Percentiles rank a stretch among this genome's conserved stretches.
These are phyloP conservation scores for Oryza officinalis DNA, from an alignment of 176 grass and related monocot species.

Conservation along the genomic window DNA sequence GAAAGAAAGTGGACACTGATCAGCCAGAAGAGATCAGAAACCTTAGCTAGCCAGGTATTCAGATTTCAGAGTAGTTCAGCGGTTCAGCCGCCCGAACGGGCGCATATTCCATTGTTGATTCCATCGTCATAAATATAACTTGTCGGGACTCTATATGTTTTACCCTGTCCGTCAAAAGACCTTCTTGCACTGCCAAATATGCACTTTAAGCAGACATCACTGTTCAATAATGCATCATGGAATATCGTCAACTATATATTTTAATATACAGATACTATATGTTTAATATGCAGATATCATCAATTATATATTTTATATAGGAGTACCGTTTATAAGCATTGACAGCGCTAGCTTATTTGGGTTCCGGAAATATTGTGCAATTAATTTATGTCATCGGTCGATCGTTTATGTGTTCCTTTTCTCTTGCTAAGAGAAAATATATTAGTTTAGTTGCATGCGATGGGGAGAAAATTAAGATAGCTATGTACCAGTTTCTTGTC, in stretches of 20 bases:
- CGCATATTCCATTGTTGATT: neutral
- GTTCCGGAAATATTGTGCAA: neutral
- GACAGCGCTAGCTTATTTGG: neutral
- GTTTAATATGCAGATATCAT: too few relatives aligned
- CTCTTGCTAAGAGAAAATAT: neutral
- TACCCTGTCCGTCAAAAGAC: slow-evolving; percentile 10
- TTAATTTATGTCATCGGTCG: neutral
- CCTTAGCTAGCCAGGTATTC: neutral
- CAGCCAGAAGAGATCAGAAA: neutral
- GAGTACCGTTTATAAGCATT: too few relatives aligned
- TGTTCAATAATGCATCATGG: neutral
- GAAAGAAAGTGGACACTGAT: slow-evolving; percentile 25
- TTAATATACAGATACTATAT: too few relatives aligned
- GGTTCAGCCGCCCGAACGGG: neutral
- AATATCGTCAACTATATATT: too few relatives aligned
- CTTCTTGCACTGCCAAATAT: neutral
- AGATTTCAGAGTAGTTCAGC: neutral
- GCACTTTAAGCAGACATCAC: neutral
- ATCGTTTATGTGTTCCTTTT: neutral
- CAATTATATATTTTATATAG: too few relatives aligned
- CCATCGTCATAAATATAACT: neutral
- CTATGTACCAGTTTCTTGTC: neutral
- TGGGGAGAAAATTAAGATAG: neutral
- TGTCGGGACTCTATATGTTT: slow-evolving; percentile 18
- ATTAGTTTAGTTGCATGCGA: neutral